Evolutionary conservation across 2,329 filamentous ascomycete genomes (phyloP), one percentile per base, ranked within the genome.

Genomic region (Peltaster fructicola): DNA sequence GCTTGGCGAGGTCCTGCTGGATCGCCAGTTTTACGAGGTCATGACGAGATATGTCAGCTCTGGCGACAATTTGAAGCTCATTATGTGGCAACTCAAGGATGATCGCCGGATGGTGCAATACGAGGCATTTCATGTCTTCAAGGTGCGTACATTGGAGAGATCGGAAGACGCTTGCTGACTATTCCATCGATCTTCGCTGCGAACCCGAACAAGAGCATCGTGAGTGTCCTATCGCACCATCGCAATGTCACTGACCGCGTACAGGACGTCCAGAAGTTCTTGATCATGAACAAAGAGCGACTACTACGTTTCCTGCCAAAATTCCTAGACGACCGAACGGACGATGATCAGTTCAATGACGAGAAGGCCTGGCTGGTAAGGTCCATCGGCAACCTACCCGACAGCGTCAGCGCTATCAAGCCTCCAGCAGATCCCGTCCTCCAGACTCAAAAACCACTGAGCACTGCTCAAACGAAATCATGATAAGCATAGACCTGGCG

Each of bases 81-180:
- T 84, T 57, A 98, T 98, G 88, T 95, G 91, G 51, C 63, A 98
- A 31, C 60, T 98, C 32, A 74, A 82, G 38, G 88, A 95, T 50
- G 85, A 95, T 51, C 71, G 85, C 39, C 88, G 91, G 53, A 98
- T 98, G 84, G 88, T 98, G 33, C 88, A 95, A 53, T 98, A 98
- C 50, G 88, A 98, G 51, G 88, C 84, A 6, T 98, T 98, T 51
- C 88, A 98, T 49, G 85, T 98, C 20, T 98, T 98, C 65, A 98
- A 98, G 61, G 67, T 70, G 32, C 25, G 39, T 14, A 23, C 4
- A 15, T 23, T 15, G 20, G 23, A 12, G 15, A 12, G 21, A 12
- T 17, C 21, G 23, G 15, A 11, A 12, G 14, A 11, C 9, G 12
- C 39, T 44, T 15, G 18, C 20, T 26, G 21, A 30, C 22, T 4